Evolutionary conservation across 768 basidiomycete genomes (phyloP).

Genomic region (Suillus plorans): DNA sequence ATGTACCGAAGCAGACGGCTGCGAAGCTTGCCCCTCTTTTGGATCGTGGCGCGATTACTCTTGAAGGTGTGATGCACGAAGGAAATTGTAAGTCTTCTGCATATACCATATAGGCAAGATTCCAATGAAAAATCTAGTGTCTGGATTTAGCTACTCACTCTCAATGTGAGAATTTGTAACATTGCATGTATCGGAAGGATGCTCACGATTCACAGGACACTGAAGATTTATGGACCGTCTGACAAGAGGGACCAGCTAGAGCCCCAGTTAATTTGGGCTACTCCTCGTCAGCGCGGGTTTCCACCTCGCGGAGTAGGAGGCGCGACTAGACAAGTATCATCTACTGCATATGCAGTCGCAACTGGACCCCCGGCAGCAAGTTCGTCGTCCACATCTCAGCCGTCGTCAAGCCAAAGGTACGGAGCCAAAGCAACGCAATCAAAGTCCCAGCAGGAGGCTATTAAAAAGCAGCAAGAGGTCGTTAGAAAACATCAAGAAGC

Average conservation of each 20-base stretch:
- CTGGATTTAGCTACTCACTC: slow-evolving; percentile 51
- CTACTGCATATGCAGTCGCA: slow-evolving; percentile 16
- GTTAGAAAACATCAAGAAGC: slow-evolving; percentile 46
- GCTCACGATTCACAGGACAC: slow-evolving; percentile 40
- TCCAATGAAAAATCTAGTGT: slow-evolving; percentile 30
- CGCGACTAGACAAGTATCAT: slow-evolving; percentile 16
- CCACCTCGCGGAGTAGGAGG: slow-evolving; percentile 14
- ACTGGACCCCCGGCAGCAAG: slow-evolving; percentile 13
- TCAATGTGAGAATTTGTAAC: slow-evolving; percentile 49
- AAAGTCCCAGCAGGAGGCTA: slow-evolving; percentile 36
- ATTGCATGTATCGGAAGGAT: neutral
- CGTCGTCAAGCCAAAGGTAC: slow-evolving; percentile 19
- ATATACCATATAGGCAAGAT: neutral
- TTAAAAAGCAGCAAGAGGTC: slow-evolving; percentile 33
- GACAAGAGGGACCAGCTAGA: slow-evolving; percentile 63
- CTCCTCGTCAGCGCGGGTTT: slow-evolving; percentile 65
- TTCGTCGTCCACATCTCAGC: slow-evolving; percentile 9
- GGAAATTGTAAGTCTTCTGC: slow-evolving; percentile 55
- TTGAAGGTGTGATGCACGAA: slow-evolving; percentile 67
- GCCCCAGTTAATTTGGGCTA: slow-evolving; percentile 71
- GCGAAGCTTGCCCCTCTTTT: slow-evolving; percentile 66
- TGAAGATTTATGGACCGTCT: slow-evolving; percentile 70
- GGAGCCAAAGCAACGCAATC: slow-evolving; percentile 18
- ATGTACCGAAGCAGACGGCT: slow-evolving; percentile 64
- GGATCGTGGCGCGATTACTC: slow-evolving; percentile 58